phyloP scores from a whole-genome alignment of 2,329 filamentous ascomycete species.

The Alternaria angustiovoidea region DNA sequence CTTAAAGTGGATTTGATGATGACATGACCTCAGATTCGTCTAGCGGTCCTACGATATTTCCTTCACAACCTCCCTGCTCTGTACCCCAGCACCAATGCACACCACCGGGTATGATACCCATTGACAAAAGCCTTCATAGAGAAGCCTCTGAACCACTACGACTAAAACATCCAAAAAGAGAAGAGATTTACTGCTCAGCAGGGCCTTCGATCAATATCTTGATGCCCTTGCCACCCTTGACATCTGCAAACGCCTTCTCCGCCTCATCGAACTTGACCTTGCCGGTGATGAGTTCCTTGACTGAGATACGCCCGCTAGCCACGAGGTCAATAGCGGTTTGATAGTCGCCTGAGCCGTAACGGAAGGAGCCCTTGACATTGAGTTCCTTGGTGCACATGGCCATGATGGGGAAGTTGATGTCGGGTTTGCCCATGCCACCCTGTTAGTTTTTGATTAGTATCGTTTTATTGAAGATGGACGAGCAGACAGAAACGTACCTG shows the following conservation, averaged over 20 bases:
- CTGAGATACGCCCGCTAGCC: slow-evolving; percentile 71
- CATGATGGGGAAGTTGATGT: slow-evolving; percentile 93
- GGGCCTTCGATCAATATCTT: slow-evolving; percentile 64
- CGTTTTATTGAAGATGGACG: not conserved
- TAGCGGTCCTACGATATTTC: not conserved
- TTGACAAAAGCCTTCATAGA: not conserved
- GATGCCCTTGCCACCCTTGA: slow-evolving; percentile 83
- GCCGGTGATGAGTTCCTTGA: slow-evolving; percentile 80
- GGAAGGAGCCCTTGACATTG: slow-evolving; percentile 85
- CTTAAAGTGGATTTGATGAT: not conserved
- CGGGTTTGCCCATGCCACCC: slow-evolving; percentile 82
- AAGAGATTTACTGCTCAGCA: slow-evolving; percentile 23
- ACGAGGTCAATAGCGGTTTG: slow-evolving; percentile 82
- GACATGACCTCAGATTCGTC: not conserved
- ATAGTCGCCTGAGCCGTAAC: slow-evolving; percentile 90
- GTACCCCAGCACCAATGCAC: not conserved
- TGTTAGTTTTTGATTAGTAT: slow-evolving; percentile 18
- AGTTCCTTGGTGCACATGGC: slow-evolving; percentile 89
- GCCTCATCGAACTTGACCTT: slow-evolving; percentile 82
- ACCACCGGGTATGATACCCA: not conserved
- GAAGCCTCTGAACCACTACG: not conserved
- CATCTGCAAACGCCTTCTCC: slow-evolving; percentile 85
- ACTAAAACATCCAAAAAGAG: not conserved
- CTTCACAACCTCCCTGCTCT: not conserved
- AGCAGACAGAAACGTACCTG: slow-evolving; percentile 39